phyloP scores from a whole-genome alignment of 2,329 filamentous ascomycete species.

The Paracamarosporium sp. region DNA sequence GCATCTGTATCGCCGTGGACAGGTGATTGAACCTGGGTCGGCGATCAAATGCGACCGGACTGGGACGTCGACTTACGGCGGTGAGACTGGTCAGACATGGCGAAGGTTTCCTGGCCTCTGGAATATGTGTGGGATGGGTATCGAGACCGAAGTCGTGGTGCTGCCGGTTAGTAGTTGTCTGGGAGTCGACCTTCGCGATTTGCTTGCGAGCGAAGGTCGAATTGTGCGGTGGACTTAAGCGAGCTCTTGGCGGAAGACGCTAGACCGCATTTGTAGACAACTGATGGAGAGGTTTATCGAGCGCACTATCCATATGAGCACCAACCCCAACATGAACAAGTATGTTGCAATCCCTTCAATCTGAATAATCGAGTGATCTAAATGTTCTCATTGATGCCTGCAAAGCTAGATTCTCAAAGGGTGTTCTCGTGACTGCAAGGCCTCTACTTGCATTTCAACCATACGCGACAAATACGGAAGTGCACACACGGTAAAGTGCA shows the following conservation, averaged over 20 bases:
- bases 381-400: too few relatives aligned
- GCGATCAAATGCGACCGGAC: background rate
- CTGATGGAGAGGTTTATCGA: too few relatives aligned
- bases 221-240: conserved; percentile 10
- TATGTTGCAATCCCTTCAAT: too few relatives aligned
- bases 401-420: too few relatives aligned
- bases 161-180: conserved; percentile 39
- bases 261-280: too few relatives aligned
- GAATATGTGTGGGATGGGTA: conserved; percentile 30
- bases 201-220: conserved; percentile 2
- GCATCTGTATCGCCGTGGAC: background rate
- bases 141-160: conserved; percentile 37
- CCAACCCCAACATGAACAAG: background rate
- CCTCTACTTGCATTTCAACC: background rate
- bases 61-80: conserved; percentile 31
- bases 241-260: conserved; percentile 5
- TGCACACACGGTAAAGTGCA: background rate
- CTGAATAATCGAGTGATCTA: too few relatives aligned
- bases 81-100: conserved; percentile 48
- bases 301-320: background rate
- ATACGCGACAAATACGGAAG: background rate
- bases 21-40: background rate
- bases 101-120: conserved; percentile 39
- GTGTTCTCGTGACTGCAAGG: too few relatives aligned
- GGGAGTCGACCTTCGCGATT: too few relatives aligned